These are phyloP conservation scores for Malania oleifera DNA, from an alignment of 164 flowering plant genomes.

Conservation along the genomic window DNA sequence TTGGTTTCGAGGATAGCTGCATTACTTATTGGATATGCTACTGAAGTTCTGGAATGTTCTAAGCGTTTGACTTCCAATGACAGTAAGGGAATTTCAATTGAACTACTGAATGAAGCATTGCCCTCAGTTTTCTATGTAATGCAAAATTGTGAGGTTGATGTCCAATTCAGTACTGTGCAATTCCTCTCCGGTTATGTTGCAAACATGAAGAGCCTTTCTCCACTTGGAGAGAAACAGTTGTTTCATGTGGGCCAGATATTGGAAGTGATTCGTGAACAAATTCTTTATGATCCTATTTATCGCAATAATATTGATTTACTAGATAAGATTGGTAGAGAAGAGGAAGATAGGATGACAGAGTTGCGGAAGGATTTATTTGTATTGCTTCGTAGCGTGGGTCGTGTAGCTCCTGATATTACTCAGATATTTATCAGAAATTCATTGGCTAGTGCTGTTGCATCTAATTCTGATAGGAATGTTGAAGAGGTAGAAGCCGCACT, in stretches of 20 bases:
- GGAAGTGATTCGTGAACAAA: conserved; percentile 72
- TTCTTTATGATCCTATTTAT: conserved; percentile 68
- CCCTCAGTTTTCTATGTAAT: conserved; percentile 85
- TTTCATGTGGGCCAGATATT: conserved; percentile 72
- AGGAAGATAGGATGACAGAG: conserved; percentile 88
- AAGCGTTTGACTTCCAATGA: conserved; percentile 65
- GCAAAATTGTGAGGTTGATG: conserved; percentile 74
- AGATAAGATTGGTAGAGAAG: conserved; percentile 86
- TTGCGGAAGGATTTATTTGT: conserved; percentile 82
- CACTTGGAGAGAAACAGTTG: conserved; percentile 70
- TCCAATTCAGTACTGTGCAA: conserved; percentile 67
- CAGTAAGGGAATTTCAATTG: conserved; percentile 38
- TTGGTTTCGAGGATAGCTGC: conserved; percentile 53
- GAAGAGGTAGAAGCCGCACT: conserved; percentile 98
- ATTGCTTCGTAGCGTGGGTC: conserved; percentile 73
- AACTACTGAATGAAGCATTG: conserved; percentile 80
- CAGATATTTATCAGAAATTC: conserved; percentile 76
- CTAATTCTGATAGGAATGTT: conserved; percentile 54
- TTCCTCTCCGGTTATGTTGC: conserved; percentile 77
- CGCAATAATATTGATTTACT: conserved; percentile 63
- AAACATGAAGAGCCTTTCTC: conserved; percentile 66
- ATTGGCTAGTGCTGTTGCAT: conserved; percentile 50
- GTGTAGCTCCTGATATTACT: conserved; percentile 90
- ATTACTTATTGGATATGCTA: conserved; percentile 76
- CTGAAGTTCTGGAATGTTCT: conserved; percentile 75